Base-by-base conservation (phyloP, 805 yeast species). In the Candida alai region DNA sequence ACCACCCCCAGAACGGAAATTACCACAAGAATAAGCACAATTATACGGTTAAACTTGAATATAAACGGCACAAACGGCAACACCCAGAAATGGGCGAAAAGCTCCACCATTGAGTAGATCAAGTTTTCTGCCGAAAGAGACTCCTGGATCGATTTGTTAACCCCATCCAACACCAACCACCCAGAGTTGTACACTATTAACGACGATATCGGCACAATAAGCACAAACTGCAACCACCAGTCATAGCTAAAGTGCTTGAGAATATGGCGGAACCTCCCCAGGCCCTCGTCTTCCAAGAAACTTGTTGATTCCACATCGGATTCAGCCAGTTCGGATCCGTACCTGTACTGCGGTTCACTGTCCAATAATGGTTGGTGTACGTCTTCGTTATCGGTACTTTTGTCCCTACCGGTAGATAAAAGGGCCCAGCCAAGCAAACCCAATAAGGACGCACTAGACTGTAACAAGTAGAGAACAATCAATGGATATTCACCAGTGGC, bases 151-250 rank as follows among this genome's bases (percentile, higher is more conserved):
- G 89, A 75, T 57, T 85, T 87, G 47, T 73, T 73, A 14, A 82
- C 41, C 0, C 85, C 93, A 38, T 78, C 79, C 21, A 85, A 51
- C 2, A 78, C 48, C 38, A 84, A 56, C 39, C 68, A 72, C 5
- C 82, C 80, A 23, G 70, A 57, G 36, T 74, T 70, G 45, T 75
- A 70, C n/a, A 79, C 49, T 22, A 80, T 49, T 21, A 73, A 68
- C 3, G 78, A 61, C 1, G 82, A 60, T 10, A 81, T 34, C 2
- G 96, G 96, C 10, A 82, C 85, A 12, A 81, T 52, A 1, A 79
- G 41, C 20, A 84, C 44, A 48, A 75, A 86, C 54, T 88, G 95
- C 12, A 85, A 43, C 11, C 80, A 68, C 96, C 96, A 88, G 48
- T 83, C 95, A 50, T 82, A 85, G 25, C 80, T 73, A 30, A 73